Conservation (phyloP, 169 alveolate genomes). For the Eimeria falciformis region DNA sequence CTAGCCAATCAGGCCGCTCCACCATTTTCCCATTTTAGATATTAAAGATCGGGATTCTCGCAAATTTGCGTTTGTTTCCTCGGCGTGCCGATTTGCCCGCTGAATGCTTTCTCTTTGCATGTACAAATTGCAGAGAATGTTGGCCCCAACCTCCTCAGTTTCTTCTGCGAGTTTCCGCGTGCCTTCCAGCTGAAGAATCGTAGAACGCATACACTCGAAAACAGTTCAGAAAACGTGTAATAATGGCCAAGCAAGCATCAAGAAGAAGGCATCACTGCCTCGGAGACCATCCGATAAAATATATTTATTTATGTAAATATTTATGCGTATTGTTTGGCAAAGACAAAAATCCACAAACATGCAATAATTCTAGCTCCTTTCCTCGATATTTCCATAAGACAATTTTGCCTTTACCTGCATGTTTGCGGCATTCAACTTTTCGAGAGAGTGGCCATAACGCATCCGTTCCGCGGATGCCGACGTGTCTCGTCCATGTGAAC, state of each 20-base stretch:
- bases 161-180: slow-evolving; percentile 71
- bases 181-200: slow-evolving; percentile 28
- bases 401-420: slow-evolving; percentile 20
- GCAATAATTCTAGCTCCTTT: no score
- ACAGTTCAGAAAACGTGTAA: no score
- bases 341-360: no score
- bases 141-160: slow-evolving; percentile 66
- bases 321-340: no score
- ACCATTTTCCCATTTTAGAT: slow-evolving; percentile 66
- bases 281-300: no score
- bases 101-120: slow-evolving; percentile 70
- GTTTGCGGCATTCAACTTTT: slow-evolving; percentile 36
- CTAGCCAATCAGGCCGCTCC: slow-evolving; percentile 65
- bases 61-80: slow-evolving; percentile 47
- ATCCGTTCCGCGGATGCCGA: slow-evolving; percentile 20
- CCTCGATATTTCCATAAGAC: no score
- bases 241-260: no score
- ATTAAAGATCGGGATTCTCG: slow-evolving; percentile 47
- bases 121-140: slow-evolving; percentile 60
- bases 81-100: slow-evolving; percentile 61
- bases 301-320: no score
- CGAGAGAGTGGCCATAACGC: slow-evolving; percentile 9
- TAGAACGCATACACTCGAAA: background rate
- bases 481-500: slow-evolving; percentile 19
- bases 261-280: no score